Evolutionary conservation across 2,329 filamentous ascomycete species (phyloP).

Genomic region (Colletotrichum sp.): DNA sequence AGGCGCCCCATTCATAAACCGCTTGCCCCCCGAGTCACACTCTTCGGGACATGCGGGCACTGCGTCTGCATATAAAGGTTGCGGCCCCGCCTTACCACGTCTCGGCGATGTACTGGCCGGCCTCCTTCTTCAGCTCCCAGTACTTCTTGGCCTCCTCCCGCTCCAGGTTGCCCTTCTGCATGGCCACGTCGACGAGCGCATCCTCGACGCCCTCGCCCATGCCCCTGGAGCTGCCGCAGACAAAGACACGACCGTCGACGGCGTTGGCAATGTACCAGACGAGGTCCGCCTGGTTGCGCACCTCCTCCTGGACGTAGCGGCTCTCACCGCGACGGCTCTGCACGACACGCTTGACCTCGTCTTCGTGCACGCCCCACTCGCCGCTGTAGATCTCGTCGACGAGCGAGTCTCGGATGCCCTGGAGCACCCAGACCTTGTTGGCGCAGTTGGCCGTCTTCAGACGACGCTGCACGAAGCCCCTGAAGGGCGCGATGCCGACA

Average conservation of each 20-base stretch:
- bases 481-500: conserved; percentile 96
- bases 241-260: conserved; percentile 94
- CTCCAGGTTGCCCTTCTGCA: conserved; percentile 89
- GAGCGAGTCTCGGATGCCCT: conserved; percentile 91
- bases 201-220: conserved; percentile 97
- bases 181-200: conserved; percentile 87
- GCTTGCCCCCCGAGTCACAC: neutral
- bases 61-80: neutral
- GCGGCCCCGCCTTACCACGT: conserved; percentile 57
- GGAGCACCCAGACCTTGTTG: conserved; percentile 97
- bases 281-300: conserved; percentile 88
- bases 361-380: conserved; percentile 93
- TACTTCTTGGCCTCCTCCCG: conserved; percentile 83
- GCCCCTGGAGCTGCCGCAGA: conserved; percentile 92
- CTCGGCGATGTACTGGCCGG: conserved; percentile 93
- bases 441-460: conserved; percentile 94
- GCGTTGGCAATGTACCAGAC: conserved; percentile 98
- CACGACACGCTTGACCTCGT: conserved; percentile 82
- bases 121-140: conserved; percentile 90
- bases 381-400: conserved; percentile 96
- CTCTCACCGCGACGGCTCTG: conserved; percentile 79
- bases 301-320: conserved; percentile 96
- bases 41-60: neutral
- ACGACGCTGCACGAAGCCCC: conserved; percentile 93
- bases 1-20: neutral